phyloP scores from a whole-genome alignment of 352 stramenopile species.

The Stramenopiles sp. region DNA sequence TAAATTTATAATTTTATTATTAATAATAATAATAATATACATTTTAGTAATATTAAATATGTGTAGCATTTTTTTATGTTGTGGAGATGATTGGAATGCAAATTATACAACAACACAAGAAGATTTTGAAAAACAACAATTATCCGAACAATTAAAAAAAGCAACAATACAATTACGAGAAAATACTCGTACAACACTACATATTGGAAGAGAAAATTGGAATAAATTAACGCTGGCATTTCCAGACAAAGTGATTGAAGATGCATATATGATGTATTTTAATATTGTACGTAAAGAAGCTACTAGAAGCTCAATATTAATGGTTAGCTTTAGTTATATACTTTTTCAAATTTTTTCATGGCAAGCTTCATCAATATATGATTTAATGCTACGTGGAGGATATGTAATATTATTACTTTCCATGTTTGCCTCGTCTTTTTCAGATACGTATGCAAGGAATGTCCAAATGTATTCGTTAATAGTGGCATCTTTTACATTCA shows the following conservation, averaged over 20 bases:
- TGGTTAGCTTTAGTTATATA: background rate
- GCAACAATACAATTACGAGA: background rate
- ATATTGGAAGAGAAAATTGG: background rate
- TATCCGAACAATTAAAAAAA: background rate
- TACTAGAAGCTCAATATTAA: background rate
- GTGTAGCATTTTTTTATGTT: background rate
- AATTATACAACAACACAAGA: background rate
- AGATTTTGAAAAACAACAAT: background rate
- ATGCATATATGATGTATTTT: background rate
- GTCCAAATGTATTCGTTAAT: background rate
- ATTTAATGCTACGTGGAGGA: background rate
- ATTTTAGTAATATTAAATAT: background rate
- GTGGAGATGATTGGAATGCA: background rate
- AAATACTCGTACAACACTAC: background rate
- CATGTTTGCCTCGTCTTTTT: background rate
- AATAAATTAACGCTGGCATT: background rate
- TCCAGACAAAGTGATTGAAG: background rate
- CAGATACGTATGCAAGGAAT: background rate
- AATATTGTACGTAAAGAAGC: background rate
- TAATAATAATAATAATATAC: background rate
- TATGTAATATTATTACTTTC: background rate
- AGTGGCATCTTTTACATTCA: background rate
- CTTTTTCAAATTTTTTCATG: conserved; percentile 1
- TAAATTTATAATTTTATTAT: background rate
- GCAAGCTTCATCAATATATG: background rate